Evolutionary conservation across 2,329 filamentous ascomycete species (phyloP).

Genomic region (Phialophora tarda): DNA sequence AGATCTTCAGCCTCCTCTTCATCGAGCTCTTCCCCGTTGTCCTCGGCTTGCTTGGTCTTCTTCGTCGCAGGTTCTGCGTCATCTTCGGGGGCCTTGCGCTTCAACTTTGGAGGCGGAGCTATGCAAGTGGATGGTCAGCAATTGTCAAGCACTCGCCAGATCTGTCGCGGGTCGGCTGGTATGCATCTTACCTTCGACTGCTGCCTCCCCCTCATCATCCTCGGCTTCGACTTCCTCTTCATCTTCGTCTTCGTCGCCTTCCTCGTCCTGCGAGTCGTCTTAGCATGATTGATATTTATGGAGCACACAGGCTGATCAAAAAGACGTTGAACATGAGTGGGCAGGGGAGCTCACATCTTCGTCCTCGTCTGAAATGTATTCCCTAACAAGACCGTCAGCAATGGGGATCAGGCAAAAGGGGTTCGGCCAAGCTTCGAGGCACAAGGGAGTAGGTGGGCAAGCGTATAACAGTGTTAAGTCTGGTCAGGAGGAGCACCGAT

Average conservation of each 20-base stretch:
- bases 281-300: conserved; percentile 40
- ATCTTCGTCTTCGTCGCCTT: conserved; percentile 44
- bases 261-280: conserved; percentile 38
- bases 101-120: conserved; percentile 33
- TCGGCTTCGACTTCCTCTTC: conserved; percentile 34
- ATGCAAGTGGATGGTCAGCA: conserved; percentile 16
- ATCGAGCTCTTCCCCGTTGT: conserved; percentile 31
- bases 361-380: conserved; percentile 44
- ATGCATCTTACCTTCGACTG: conserved; percentile 30
- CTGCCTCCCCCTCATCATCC: conserved; percentile 33
- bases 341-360: conserved; percentile 36
- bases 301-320: conserved; percentile 38
- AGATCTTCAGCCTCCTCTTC: conserved; percentile 35
- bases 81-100: conserved; percentile 38
- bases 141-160: conserved; percentile 2
- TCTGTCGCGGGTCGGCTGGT: background rate
- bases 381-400: background rate
- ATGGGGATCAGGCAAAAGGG: background rate
- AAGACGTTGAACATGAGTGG: background rate
- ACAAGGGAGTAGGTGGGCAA: background rate
- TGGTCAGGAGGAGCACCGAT: background rate
- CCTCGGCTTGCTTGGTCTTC: conserved; percentile 34
- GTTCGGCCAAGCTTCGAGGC: background rate
- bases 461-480: background rate
- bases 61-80: conserved; percentile 33